Conservation (phyloP, 2,329 filamentous ascomycete species). For the Coniochaeta ligniaria region DNA sequence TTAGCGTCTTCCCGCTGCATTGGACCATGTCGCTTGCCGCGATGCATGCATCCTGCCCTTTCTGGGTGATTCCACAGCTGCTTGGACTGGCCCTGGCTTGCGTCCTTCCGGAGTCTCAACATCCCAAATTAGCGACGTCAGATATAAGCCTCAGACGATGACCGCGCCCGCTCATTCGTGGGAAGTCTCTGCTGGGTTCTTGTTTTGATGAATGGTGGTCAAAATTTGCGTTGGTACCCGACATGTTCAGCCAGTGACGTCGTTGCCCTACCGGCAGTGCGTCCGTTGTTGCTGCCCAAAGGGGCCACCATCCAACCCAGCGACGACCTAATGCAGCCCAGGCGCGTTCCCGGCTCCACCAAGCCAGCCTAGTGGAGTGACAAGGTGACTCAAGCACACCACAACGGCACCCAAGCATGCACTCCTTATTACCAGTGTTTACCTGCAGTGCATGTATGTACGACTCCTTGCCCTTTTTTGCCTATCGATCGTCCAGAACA, state of each 20-base stretch:
- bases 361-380: not conserved
- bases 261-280: not conserved
- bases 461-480: not conserved
- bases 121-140: not conserved
- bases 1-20: not conserved
- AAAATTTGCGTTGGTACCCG: not conserved
- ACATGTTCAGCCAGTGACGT: not conserved
- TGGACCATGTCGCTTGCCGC: not conserved
- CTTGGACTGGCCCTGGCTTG: not conserved
- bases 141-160: not conserved
- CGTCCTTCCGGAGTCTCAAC: not conserved
- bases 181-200: not conserved
- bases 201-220: not conserved
- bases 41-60: not conserved
- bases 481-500: not conserved
- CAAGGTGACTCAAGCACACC: not conserved
- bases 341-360: not conserved
- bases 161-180: not conserved
- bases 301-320: not conserved
- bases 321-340: not conserved
- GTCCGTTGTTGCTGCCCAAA: constrained; percentile 1
- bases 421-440: constrained; percentile 1
- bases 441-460: not conserved
- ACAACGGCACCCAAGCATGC: not conserved
- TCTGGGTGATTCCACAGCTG: not conserved